These are phyloP conservation scores for Globisporangium heterothallicum DNA, from an alignment of 352 stramenopile genomes.

Conservation along the genomic window DNA sequence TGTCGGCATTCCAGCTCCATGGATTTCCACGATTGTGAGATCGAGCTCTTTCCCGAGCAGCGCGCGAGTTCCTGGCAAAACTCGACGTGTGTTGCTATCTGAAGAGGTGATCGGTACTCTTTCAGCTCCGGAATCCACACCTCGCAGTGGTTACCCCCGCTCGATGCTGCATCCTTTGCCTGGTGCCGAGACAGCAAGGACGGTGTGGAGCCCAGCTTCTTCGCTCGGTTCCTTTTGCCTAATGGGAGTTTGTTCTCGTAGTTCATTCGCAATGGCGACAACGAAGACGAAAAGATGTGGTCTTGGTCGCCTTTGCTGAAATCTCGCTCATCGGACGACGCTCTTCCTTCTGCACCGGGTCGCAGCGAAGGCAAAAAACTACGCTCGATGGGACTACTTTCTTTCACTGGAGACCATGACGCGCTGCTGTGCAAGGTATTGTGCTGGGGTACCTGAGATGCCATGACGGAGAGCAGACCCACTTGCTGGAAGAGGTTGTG, in stretches of 20 bases:
- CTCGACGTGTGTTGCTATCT: slow-evolving; percentile 32
- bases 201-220: background rate
- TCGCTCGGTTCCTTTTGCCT: background rate
- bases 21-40: background rate
- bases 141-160: slow-evolving; percentile 10
- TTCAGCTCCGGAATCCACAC: slow-evolving; percentile 23
- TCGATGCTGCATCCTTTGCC: background rate
- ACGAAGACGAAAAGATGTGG: slow-evolving; percentile 10
- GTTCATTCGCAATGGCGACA: slow-evolving; percentile 9
- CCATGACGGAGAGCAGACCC: slow-evolving; percentile 25
- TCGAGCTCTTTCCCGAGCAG: background rate
- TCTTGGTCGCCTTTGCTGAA: background rate
- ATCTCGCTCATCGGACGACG: background rate
- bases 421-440: background rate
- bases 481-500: slow-evolving; percentile 56
- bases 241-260: background rate
- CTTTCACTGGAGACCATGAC: background rate
- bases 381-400: background rate
- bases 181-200: background rate
- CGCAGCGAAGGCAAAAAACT: slow-evolving; percentile 1
- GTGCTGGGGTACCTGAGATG: slow-evolving; percentile 1
- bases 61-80: slow-evolving; percentile 18
- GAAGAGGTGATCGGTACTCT: slow-evolving; percentile 25
- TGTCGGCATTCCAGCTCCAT: slow-evolving; percentile 6
- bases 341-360: too few relatives aligned